Evolutionary conservation across 768 basidiomycete genomes (phyloP).

Genomic region (Collybia sordida): DNA sequence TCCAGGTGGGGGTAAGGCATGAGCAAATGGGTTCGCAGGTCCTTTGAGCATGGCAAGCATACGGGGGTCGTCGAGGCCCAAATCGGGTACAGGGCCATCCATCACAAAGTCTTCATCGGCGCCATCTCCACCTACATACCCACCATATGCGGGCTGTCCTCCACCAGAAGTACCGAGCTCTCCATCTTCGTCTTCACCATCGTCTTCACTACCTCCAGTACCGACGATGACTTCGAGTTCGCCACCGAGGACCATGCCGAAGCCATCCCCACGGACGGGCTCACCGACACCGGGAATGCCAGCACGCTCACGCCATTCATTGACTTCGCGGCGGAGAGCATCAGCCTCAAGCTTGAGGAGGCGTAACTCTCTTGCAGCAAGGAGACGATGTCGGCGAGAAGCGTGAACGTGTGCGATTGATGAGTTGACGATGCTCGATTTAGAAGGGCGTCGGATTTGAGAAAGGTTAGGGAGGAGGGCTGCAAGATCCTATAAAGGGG

Average conservation of each 20-base stretch:
- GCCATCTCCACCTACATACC: constrained; percentile 17
- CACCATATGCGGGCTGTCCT: constrained; percentile 16
- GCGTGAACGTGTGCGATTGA: constrained; percentile 88
- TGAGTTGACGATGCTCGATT: constrained; percentile 95
- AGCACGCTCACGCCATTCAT: constrained; percentile 86
- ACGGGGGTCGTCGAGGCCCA: constrained; percentile 28
- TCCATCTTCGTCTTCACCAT: constrained; percentile 46
- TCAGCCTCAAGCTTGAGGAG: constrained; percentile 79
- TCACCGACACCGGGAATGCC: constrained; percentile 73
- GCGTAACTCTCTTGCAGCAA: constrained; percentile 83
- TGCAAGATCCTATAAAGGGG: constrained; percentile 73
- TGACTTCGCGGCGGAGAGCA: constrained; percentile 85
- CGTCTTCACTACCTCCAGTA: constrained; percentile 51
- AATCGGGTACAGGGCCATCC: constrained; percentile 10
- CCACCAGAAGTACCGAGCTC: constrained; percentile 25
- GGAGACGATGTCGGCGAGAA: constrained; percentile 53
- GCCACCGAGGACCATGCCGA: constrained; percentile 66
- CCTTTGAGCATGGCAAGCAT: constrained; percentile 19
- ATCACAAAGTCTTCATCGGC: constrained; percentile 16
- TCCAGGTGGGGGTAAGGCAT: constrained; percentile 6
- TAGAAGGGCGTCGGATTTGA: constrained; percentile 90
- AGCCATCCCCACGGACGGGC: constrained; percentile 69
- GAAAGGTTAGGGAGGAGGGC: constrained; percentile 88
- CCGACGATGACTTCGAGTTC: constrained; percentile 66
- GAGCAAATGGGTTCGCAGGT: constrained; percentile 16